A percentile compares a stretch with the other conserved stretches of the same genome.
Conservation (phyloP, 1,139 yeast species). For the Saccharomyces pastorianus region DNA sequence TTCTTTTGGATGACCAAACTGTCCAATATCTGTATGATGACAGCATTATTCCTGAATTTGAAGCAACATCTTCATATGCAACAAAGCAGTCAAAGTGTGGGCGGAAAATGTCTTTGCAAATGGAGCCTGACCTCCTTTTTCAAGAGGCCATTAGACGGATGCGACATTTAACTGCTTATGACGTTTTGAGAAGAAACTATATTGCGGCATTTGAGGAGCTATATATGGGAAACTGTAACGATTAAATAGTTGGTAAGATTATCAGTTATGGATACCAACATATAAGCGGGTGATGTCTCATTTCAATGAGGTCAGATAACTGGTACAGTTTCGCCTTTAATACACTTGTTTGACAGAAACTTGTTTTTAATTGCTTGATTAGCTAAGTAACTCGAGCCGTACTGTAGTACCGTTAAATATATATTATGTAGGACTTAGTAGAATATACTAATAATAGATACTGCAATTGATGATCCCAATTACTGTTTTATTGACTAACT, state of each 20-base stretch:
- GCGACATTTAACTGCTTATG: background rate
- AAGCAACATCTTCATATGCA: background rate
- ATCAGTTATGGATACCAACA: too few relatives aligned
- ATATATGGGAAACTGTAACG: background rate
- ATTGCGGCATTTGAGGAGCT: background rate
- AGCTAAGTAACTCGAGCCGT: too few relatives aligned
- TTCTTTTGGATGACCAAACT: background rate
- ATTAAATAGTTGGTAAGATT: background rate
- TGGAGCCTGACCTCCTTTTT: background rate
- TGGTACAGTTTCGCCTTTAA: too few relatives aligned
- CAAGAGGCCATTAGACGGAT: background rate
- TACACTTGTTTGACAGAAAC: too few relatives aligned
- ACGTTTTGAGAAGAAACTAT: background rate
- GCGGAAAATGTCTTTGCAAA: background rate
- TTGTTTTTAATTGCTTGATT: too few relatives aligned
- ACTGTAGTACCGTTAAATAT: too few relatives aligned
- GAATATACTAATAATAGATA: too few relatives aligned
- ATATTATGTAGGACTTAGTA: too few relatives aligned
- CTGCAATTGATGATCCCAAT: too few relatives aligned
- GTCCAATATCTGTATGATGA: background rate
- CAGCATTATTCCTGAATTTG: background rate
- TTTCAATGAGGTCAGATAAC: too few relatives aligned
- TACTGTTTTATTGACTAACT: too few relatives aligned
- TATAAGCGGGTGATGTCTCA: too few relatives aligned
- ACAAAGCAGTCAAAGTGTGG: background rate